phyloP scores from a whole-genome alignment of 345 rosid species.

The Schrenkiella parvula region DNA sequence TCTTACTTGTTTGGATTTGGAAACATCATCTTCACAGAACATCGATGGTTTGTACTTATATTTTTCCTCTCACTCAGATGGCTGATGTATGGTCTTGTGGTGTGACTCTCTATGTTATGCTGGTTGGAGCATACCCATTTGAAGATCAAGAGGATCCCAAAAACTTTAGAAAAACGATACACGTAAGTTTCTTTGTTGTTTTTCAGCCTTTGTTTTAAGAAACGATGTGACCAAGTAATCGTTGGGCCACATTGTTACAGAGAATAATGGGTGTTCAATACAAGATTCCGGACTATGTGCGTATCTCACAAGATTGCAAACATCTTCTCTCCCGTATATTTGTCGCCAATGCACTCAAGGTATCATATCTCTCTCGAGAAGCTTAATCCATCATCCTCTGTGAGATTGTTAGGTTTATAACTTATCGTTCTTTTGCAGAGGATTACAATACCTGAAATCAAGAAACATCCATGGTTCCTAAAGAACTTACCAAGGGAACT shows the following conservation, averaged over 20 bases:
- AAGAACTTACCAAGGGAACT: slow-evolving; percentile 79
- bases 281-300: slow-evolving; percentile 79
- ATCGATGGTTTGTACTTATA: slow-evolving; percentile 2
- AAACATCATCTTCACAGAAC: not conserved
- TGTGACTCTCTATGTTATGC: slow-evolving; percentile 81
- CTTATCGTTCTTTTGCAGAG: slow-evolving; percentile 37
- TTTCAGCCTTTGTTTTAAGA: not conserved
- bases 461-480: slow-evolving; percentile 78
- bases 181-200: slow-evolving; percentile 34
- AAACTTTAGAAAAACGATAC: slow-evolving; percentile 78
- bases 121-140: slow-evolving; percentile 90
- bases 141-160: slow-evolving; percentile 79
- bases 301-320: slow-evolving; percentile 76
- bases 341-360: slow-evolving; percentile 63
- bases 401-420: not conserved
- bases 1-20: not conserved
- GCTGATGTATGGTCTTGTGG: slow-evolving; percentile 96
- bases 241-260: slow-evolving; percentile 37
- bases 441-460: slow-evolving; percentile 66
- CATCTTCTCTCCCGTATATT: slow-evolving; percentile 68
- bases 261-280: slow-evolving; percentile 76
- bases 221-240: not conserved
- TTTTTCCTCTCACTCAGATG: slow-evolving; percentile 41
- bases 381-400: not conserved
- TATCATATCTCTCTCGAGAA: slow-evolving; percentile 10